These are phyloP conservation scores for Tetracladium maxilliforme DNA, from an alignment of 2,329 filamentous ascomycete genomes.

Conservation along the genomic window DNA sequence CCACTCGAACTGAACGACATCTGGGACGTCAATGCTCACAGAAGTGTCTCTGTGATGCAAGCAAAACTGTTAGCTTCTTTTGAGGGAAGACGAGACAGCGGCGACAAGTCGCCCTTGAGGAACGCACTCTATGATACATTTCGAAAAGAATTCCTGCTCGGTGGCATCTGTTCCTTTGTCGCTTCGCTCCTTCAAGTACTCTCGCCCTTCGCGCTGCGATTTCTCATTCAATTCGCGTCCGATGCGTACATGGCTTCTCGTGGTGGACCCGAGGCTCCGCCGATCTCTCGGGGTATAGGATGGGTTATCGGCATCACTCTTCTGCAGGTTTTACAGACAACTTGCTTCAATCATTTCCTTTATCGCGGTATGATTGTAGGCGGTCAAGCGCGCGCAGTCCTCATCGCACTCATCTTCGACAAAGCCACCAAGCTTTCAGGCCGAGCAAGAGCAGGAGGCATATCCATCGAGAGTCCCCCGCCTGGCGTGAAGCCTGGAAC, in stretches of 20 bases:
- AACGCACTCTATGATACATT: slow-evolving; percentile 1
- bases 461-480: background rate
- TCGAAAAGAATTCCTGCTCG: slow-evolving; percentile 1
- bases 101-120: slow-evolving; percentile 2
- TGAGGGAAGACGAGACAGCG: background rate
- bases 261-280: background rate
- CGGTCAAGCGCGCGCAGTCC: slow-evolving; percentile 1
- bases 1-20: slow-evolving; percentile 2
- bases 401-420: slow-evolving; percentile 2
- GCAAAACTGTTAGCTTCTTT: slow-evolving; percentile 1
- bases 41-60: background rate
- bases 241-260: slow-evolving; percentile 3
- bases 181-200: background rate
- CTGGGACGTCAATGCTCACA: background rate
- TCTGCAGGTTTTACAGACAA: background rate
- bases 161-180: slow-evolving; percentile 1
- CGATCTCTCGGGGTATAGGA: slow-evolving; percentile 1
- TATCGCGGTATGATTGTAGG: slow-evolving; percentile 2
- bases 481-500: background rate
- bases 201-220: slow-evolving; percentile 1
- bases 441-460: slow-evolving; percentile 3
- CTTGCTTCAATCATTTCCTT: slow-evolving; percentile 2
- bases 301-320: slow-evolving; percentile 1
- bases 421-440: slow-evolving; percentile 2
- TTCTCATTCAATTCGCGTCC: slow-evolving; percentile 1